A percentile compares a stretch with the other conserved stretches of the same genome.
phyloP scores from a whole-genome alignment of 2,329 filamentous ascomycete genomes.

The Xylariaceae sp. region DNA sequence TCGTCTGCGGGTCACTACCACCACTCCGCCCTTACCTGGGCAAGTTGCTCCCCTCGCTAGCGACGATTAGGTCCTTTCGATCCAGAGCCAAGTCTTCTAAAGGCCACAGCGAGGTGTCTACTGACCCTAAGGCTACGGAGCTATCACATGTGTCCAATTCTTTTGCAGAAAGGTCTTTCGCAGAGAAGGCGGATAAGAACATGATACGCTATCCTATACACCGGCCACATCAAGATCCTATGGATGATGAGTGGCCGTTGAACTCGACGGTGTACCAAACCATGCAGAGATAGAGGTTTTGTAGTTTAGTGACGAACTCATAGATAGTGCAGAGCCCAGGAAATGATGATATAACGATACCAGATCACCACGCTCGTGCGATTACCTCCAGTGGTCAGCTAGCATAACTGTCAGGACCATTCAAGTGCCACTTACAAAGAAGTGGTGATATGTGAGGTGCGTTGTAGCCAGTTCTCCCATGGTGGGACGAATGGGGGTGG shows the following conservation, averaged over 20 bases:
- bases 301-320: too few species aligned
- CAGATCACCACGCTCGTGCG: too few species aligned
- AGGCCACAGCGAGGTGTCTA: not conserved
- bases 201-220: not conserved
- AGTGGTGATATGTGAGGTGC: too few species aligned
- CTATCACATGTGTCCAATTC: not conserved
- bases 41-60: slow-evolving; percentile 5
- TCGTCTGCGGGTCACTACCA: slow-evolving; percentile 21
- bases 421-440: too few species aligned
- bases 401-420: too few species aligned
- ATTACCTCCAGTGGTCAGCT: too few species aligned
- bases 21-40: slow-evolving; percentile 15
- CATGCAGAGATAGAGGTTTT: too few species aligned
- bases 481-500: too few species aligned
- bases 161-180: not conserved
- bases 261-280: not conserved
- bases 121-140: not conserved
- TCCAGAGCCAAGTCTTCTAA: not conserved
- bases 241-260: not conserved
- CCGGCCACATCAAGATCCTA: not conserved
- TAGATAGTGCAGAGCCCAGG: too few species aligned
- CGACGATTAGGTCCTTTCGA: not conserved
- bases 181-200: not conserved
- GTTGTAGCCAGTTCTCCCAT: too few species aligned
- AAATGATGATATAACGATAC: too few species aligned